Evolutionary conservation across 108 stramenopile genomes (phyloP).

Genomic region (Schizochytrium sp.): DNA sequence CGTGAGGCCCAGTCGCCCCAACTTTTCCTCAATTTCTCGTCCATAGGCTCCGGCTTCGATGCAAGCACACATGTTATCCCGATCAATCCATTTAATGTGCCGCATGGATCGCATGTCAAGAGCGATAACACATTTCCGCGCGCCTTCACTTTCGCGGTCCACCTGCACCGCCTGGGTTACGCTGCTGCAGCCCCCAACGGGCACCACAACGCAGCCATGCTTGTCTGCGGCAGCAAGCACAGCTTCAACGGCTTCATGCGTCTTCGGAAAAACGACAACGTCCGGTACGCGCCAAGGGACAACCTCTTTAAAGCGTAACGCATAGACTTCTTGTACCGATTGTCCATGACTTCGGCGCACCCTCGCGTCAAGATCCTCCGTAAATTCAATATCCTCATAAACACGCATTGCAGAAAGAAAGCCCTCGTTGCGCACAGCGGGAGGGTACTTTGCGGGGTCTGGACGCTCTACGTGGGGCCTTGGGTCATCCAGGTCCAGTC

Average conservation of each 20-base stretch:
- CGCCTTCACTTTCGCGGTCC: slow-evolving; percentile 63
- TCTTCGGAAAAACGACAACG: neutral
- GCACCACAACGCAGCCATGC: slow-evolving; percentile 70
- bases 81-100: slow-evolving; percentile 64
- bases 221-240: slow-evolving; percentile 47
- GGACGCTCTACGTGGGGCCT: neutral
- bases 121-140: slow-evolving; percentile 61
- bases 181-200: slow-evolving; percentile 86
- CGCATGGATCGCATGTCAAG: slow-evolving; percentile 67
- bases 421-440: neutral
- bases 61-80: slow-evolving; percentile 69
- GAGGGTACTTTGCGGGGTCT: neutral
- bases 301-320: neutral
- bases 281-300: neutral
- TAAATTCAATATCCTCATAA: neutral
- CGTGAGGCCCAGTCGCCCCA: slow-evolving; percentile 68
- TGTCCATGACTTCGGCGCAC: neutral
- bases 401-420: neutral
- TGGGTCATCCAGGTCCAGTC: neutral
- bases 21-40: slow-evolving; percentile 50
- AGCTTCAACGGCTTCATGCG: slow-evolving; percentile 44
- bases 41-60: slow-evolving; percentile 82
- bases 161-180: slow-evolving; percentile 73
- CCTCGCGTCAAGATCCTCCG: neutral
- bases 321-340: neutral